phyloP scores from a whole-genome alignment of 2,329 filamentous ascomycete species.

The Penicillium sp. region DNA sequence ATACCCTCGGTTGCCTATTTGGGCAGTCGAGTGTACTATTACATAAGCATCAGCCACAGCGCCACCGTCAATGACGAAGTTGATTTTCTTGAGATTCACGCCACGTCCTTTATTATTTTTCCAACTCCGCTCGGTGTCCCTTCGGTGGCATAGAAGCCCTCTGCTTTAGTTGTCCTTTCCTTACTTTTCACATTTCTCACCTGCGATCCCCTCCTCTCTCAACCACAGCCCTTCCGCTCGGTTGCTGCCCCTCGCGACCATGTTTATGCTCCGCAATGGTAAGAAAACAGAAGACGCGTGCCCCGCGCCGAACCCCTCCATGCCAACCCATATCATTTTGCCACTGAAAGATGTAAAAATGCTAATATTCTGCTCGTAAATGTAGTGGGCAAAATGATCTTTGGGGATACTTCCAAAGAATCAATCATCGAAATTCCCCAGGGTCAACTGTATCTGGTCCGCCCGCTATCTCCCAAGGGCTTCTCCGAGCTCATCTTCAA shows the following conservation, averaged over 20 bases:
- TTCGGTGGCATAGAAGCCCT: not conserved
- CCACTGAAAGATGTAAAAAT: not conserved
- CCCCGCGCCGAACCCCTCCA: conserved; percentile 27
- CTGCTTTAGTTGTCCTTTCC: not conserved
- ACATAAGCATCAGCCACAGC: not conserved
- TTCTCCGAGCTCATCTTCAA: conserved; percentile 99
- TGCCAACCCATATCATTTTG: conserved; percentile 9
- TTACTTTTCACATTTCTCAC: not conserved
- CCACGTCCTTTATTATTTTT: conserved; percentile 2
- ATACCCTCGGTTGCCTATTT: not conserved
- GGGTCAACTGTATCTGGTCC: conserved; percentile 95
- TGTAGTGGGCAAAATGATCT: conserved; percentile 86
- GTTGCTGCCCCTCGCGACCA: conserved; percentile 37
- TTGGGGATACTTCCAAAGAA: conserved; percentile 84
- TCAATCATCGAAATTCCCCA: conserved; percentile 91
- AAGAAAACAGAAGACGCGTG: conserved; percentile 31
- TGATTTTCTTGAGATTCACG: conserved; percentile 15
- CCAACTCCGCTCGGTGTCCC: conserved; percentile 4
- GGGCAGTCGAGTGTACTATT: not conserved
- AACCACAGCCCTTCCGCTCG: conserved; percentile 17
- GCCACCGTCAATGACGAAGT: conserved; percentile 21
- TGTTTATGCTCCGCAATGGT: conserved; percentile 60
- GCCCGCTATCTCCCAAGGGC: conserved; percentile 90
- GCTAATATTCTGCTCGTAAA: conserved; percentile 3
- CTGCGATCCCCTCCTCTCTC: not conserved